Percentiles rank a stretch among this genome's conserved stretches.
Conservation (phyloP, 164 flowering plant species). For the Akebia trifoliata region DNA sequence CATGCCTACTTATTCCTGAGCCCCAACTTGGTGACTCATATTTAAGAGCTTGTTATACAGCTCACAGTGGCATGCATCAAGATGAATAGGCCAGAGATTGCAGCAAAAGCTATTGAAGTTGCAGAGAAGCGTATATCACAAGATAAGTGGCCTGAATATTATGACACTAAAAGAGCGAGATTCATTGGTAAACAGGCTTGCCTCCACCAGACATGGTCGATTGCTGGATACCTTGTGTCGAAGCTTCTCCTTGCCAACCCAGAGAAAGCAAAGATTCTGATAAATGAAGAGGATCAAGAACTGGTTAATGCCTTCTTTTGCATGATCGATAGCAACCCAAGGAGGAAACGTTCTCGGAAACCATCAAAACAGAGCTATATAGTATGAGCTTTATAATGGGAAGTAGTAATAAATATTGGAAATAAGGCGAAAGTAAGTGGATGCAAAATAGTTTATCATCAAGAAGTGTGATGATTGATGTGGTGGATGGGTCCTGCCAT, state of each 20-base stretch:
- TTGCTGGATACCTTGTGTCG: conserved; percentile 80
- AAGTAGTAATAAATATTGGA: not conserved
- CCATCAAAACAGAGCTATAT: conserved; percentile 43
- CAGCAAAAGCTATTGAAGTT: conserved; percentile 60
- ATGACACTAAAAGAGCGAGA: conserved; percentile 69
- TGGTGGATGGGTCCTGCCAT: no score
- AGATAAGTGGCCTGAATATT: conserved; percentile 94
- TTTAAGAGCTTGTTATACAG: conserved; percentile 38
- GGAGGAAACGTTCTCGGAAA: conserved; percentile 60
- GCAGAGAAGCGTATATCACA: conserved; percentile 62
- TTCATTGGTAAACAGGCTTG: conserved; percentile 83
- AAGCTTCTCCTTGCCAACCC: conserved; percentile 74
- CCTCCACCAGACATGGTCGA: conserved; percentile 83
- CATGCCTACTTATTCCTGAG: no score
- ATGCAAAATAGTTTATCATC: no score
- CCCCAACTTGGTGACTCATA: no score
- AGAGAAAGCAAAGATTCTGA: conserved; percentile 49
- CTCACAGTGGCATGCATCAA: conserved; percentile 92
- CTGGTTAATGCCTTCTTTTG: conserved; percentile 60
- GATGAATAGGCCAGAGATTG: conserved; percentile 81
- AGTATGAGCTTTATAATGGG: conserved; percentile 25
- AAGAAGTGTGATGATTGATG: no score
- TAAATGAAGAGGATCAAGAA: conserved; percentile 66
- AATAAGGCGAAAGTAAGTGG: not conserved
- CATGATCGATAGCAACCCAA: conserved; percentile 59